A percentile compares a stretch with the other conserved stretches of the same genome.
phyloP scores from a whole-genome alignment of 305 asterid species.

The Euphrasia arctica region DNA sequence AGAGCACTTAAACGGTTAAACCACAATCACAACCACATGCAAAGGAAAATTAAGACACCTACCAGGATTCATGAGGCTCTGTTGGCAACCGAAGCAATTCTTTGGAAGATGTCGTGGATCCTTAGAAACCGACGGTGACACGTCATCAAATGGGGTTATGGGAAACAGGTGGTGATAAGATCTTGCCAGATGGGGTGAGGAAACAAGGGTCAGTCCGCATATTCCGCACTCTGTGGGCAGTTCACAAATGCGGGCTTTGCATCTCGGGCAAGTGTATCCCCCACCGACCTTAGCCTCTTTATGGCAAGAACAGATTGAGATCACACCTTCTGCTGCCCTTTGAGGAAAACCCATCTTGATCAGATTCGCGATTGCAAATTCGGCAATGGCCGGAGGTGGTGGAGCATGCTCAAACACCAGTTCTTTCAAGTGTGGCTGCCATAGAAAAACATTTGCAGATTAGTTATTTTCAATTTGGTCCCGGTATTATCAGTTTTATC shows the following conservation, averaged over 20 bases:
- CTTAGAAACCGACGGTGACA: conserved; percentile 43
- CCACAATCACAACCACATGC: background rate
- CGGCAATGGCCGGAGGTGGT: conserved; percentile 98
- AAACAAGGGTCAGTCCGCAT: conserved; percentile 92
- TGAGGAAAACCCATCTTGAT: conserved; percentile 99
- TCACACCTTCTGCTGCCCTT: conserved; percentile 89
- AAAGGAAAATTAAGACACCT: conserved; percentile 18
- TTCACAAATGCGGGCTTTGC: conserved; percentile 94
- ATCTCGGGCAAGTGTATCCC: conserved; percentile 98
- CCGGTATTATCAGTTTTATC: background rate
- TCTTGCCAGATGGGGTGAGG: conserved; percentile 97
- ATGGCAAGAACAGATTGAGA: conserved; percentile 93
- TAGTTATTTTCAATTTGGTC: background rate
- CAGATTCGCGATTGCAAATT: conserved; percentile 85
- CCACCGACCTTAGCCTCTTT: conserved; percentile 92
- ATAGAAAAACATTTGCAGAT: conserved; percentile 28
- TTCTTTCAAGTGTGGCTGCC: conserved; percentile 81
- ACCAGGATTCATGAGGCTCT: conserved; percentile 80
- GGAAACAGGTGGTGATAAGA: conserved; percentile 97
- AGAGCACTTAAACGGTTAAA: background rate
- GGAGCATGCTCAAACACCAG: conserved; percentile 89
- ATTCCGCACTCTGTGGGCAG: conserved; percentile 86
- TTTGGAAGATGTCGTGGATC: conserved; percentile 43
- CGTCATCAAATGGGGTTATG: conserved; percentile 83
- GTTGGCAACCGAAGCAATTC: conserved; percentile 85